Base-by-base conservation (phyloP, 768 basidiomycete genomes). In the Pleurotus citrinopileatus region DNA sequence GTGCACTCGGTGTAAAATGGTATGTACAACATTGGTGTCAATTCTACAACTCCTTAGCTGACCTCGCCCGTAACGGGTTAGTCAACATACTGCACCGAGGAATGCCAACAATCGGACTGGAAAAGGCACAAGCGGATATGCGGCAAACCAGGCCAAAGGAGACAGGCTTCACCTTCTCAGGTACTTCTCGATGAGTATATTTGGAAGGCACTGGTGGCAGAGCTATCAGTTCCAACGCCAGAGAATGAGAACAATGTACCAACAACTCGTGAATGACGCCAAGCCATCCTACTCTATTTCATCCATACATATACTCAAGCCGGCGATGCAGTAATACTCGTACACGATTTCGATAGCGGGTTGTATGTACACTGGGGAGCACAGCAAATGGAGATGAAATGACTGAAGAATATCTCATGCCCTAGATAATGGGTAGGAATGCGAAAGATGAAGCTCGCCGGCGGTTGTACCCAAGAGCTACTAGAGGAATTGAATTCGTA, bases 281-380 rank as follows among this genome's bases (percentile, higher is more conserved):
- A n/a, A n/a, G n/a, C n/a, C n/a, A n/a, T n/a, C n/a, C n/a, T n/a
- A n/a, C n/a, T n/a, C n/a, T n/a, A n/a, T n/a, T 51, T 51, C 48
- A 23, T 51, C 27, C 48, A 32, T 37, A 26, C 29, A 3, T 37
- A 51, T 26, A 32, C 23, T 15, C n/a, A n/a, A n/a, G n/a, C n/a
- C n/a, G n/a, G n/a, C n/a, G n/a, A 25, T 19, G 45, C 15, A 50
- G 19, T 36, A n/a, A 51, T 51, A 44, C 43, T 25, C 28, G 22
- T 37, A 51, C 48, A 37, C 29, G 48, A 37, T 19, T 36, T 22
- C 48, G 48, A 51, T 34, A 51, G 34, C 48, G 34, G 34, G 34
- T 51, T 51, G 48, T 51, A 51, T 51, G 48, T 51, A 51, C 48
- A 51, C 34, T 51, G 34, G n/a, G 9, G 23, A 37, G 34, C 28